Evolutionary conservation across 2,329 filamentous ascomycete species (phyloP), one percentile per base, ranked within the genome.

Genomic region (Penicillium verrucosum): DNA sequence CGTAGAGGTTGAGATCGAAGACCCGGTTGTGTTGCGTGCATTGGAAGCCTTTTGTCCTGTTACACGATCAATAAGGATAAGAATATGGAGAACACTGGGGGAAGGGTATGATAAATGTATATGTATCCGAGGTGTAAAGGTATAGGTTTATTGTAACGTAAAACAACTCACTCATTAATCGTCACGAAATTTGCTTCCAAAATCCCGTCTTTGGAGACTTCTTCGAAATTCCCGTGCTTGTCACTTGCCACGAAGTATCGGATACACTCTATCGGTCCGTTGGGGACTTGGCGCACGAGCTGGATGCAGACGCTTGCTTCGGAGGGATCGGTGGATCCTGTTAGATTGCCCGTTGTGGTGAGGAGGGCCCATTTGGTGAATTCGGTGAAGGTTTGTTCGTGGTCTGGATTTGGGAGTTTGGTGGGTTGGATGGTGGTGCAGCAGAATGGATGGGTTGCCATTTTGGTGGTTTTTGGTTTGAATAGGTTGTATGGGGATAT

Each of bases 281-380:
- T 40, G 7, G 3, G 12, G 8, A 8, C 23, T 14, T 43, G 48
- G 0, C 14, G 21, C 3, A 44, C 12, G 29, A 44, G 7, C 11
- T 45, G 49, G 30, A 34, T 45, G 30, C 27, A 40, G 11, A 40
- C 16, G 46, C 34, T 49, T 1, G 46, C n/a, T 10, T 38, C 40
- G 10, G 38, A 18, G 11, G 37, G 27, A 9, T 43, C 21, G 10
- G 27, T 34, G 14, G 14, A 12, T 23, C 18, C 25, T 25, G 10
- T 5, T 30, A 12, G n/a, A 18, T n/a, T 43, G 1, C 2, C 2
- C 6, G 11, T 27, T 36, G 3, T 16, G 3, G 21, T 44, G 3
- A 27, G n/a, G 21, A 21, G n/a, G 21, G 21, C 38, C 49, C 49
- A 45, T 51, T 51, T 51, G 3, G 49, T 51, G 23, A 45, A 51